phyloP scores from a whole-genome alignment of 352 stramenopile species.

The Globisporangium spiculum region DNA sequence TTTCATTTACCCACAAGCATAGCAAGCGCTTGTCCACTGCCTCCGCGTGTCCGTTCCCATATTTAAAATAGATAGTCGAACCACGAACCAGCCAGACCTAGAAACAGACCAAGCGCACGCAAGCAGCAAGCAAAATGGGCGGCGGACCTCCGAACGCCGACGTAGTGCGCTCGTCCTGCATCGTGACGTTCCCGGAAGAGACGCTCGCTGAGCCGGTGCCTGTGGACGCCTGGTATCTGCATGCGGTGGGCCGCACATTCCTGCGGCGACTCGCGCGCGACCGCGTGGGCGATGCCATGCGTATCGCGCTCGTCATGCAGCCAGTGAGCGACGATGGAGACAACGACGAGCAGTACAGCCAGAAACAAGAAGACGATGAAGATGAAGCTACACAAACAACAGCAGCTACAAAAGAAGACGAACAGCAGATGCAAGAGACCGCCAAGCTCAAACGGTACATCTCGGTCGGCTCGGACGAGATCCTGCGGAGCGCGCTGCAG shows the following conservation, averaged over 20 bases:
- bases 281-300: conserved; percentile 56
- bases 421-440: background rate
- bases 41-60: conserved; percentile 1
- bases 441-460: conserved; percentile 44
- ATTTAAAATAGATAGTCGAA: conserved; percentile 12
- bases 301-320: conserved; percentile 66
- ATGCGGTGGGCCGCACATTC: conserved; percentile 68
- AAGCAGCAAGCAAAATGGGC: conserved; percentile 37
- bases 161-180: conserved; percentile 78
- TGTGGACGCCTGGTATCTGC: conserved; percentile 82
- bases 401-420: background rate
- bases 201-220: conserved; percentile 66
- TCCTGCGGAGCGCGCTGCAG: conserved; percentile 56
- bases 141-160: conserved; percentile 62
- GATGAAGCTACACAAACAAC: background rate
- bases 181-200: conserved; percentile 80
- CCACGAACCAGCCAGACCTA: background rate
- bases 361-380: conserved; percentile 11
- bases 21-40: background rate
- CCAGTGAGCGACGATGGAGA: conserved; percentile 13
- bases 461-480: conserved; percentile 47
- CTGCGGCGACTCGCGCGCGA: conserved; percentile 67
- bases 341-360: background rate
- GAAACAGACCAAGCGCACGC: background rate
- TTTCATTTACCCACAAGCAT: too few species aligned